These are phyloP conservation scores for Rhodofomes roseus DNA, from an alignment of 1,284 basidiomycete genomes.

Conservation along the genomic window DNA sequence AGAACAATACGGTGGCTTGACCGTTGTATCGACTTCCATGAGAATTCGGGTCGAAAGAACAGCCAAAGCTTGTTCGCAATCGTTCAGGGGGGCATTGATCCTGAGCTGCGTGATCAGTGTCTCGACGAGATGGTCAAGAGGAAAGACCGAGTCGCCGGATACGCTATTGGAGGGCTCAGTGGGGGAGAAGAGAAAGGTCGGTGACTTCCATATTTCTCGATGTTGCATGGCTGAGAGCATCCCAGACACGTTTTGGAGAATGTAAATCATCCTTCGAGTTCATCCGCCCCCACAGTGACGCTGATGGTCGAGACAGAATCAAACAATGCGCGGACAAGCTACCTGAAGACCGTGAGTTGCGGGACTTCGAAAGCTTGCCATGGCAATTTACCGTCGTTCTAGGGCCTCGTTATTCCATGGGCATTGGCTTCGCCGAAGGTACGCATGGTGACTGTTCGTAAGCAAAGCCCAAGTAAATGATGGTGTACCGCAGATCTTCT, in stretches of 20 bases:
- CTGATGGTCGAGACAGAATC: slow-evolving; percentile 46
- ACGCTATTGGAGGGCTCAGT: slow-evolving; percentile 80
- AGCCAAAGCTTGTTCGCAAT: slow-evolving; percentile 85
- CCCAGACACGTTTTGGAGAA: slow-evolving; percentile 77
- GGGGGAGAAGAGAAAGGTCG: slow-evolving; percentile 85
- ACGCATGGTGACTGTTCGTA: background rate
- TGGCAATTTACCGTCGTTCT: background rate
- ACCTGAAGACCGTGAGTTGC: slow-evolving; percentile 62
- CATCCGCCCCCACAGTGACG: slow-evolving; percentile 4
- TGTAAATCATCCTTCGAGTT: slow-evolving; percentile 43
- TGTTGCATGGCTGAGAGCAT: background rate
- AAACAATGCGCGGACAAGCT: slow-evolving; percentile 75
- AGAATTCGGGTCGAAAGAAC: slow-evolving; percentile 55
- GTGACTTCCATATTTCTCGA: slow-evolving; percentile 5
- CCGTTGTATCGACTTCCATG: slow-evolving; percentile 73
- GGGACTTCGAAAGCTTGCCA: no score
- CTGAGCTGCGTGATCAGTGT: slow-evolving; percentile 65
- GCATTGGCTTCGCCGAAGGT: slow-evolving; percentile 88
- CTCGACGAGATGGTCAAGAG: slow-evolving; percentile 77
- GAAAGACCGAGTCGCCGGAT: slow-evolving; percentile 69
- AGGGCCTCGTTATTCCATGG: slow-evolving; percentile 87
- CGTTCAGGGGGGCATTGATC: slow-evolving; percentile 79
- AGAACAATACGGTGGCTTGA: slow-evolving; percentile 83
- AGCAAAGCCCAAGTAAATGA: background rate
- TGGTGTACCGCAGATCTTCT: slow-evolving; percentile 59